Conservation (phyloP, 805 yeast species). For the Suhomyces faveliae region DNA sequence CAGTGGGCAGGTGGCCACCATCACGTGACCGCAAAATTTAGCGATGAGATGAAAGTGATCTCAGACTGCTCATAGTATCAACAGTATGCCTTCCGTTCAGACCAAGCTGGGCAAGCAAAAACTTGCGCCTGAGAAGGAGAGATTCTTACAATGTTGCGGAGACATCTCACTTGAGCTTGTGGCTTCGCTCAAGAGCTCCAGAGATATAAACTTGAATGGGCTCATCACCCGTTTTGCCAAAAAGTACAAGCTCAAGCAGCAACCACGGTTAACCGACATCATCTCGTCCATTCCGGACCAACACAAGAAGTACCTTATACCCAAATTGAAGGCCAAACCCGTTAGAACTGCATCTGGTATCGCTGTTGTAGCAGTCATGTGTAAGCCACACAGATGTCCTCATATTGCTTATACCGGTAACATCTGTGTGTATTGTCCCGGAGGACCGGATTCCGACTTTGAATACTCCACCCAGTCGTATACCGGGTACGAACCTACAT, state of each 20-base stretch:
- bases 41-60: constrained; percentile 10
- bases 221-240: constrained; percentile 81
- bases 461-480: constrained; percentile 98
- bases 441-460: constrained; percentile 98
- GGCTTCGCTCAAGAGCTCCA: constrained; percentile 66
- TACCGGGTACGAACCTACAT: constrained; percentile 98
- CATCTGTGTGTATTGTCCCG: constrained; percentile 98
- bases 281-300: constrained; percentile 95
- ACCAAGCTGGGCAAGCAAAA: constrained; percentile 48
- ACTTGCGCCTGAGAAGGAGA: constrained; percentile 85
- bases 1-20: background rate
- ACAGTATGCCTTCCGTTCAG: constrained; percentile 32
- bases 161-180: constrained; percentile 87
- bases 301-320: constrained; percentile 84
- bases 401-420: constrained; percentile 99
- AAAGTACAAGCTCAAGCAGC: constrained; percentile 85
- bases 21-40: constrained; percentile 7
- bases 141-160: constrained; percentile 89
- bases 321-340: constrained; percentile 96
- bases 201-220: constrained; percentile 87
- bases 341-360: constrained; percentile 98
- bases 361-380: constrained; percentile 99
- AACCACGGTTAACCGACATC: constrained; percentile 92
- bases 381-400: constrained; percentile 98
- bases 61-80: background rate